These are phyloP conservation scores for Puccinia polysora DNA, from an alignment of 1,284 basidiomycete species.

Conservation along the genomic window DNA sequence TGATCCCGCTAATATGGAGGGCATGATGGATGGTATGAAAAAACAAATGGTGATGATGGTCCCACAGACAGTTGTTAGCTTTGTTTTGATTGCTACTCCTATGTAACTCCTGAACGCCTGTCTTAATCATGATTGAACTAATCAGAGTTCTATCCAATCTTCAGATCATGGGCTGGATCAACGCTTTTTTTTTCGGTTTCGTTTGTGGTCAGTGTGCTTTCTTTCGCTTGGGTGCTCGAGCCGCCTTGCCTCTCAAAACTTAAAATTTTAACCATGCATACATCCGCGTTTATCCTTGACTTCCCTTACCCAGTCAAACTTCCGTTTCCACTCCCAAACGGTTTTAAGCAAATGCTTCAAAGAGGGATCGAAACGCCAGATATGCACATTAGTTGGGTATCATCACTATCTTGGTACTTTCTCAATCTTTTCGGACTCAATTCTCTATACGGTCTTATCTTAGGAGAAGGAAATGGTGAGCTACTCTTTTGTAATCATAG, in stretches of 20 bases:
- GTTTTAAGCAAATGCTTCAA: slow-evolving; percentile 99
- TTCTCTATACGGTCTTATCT: slow-evolving; percentile 84
- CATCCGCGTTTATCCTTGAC: neutral
- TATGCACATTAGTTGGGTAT: slow-evolving; percentile 98
- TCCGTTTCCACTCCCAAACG: slow-evolving; percentile 91
- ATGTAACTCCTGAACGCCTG: too few relatives aligned
- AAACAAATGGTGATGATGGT: slow-evolving; percentile 69
- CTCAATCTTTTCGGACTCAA: slow-evolving; percentile 97
- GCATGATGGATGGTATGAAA: slow-evolving; percentile 98
- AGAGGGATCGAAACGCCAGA: slow-evolving; percentile 91
- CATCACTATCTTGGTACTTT: slow-evolving; percentile 98
- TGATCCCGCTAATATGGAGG: slow-evolving; percentile 89
- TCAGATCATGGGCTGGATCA: slow-evolving; percentile 97
- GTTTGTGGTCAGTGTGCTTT: slow-evolving; percentile 62
- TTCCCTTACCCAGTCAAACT: slow-evolving; percentile 62
- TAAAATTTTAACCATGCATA: neutral
- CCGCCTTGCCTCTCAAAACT: neutral
- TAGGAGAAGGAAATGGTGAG: slow-evolving; percentile 85
- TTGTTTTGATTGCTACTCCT: neutral
- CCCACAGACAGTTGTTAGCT: slow-evolving; percentile 48
- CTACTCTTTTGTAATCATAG: slow-evolving; percentile 42
- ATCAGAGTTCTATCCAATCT: too few relatives aligned
- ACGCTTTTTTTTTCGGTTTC: slow-evolving; percentile 98
- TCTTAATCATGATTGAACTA: too few relatives aligned
- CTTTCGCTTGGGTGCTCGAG: neutral